Percentiles rank a stretch among this genome's conserved stretches.
Conservation (phyloP, 2,329 filamentous ascomycete genomes). For the Ilyonectria destructans region DNA sequence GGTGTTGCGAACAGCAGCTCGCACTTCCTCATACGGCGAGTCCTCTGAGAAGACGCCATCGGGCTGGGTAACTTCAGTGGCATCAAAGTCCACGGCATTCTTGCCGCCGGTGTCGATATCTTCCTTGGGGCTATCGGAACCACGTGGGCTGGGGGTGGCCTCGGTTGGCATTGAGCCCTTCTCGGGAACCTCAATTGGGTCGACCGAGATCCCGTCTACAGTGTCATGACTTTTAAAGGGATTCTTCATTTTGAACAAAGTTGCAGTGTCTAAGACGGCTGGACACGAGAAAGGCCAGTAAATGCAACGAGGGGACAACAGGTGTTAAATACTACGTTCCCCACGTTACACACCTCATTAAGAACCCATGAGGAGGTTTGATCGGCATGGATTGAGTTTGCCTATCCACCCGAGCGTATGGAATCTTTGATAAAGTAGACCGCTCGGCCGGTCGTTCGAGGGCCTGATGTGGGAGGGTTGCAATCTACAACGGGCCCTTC, state of each 20-base stretch:
- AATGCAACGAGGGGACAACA: background rate
- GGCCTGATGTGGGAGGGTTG: constrained; percentile 12
- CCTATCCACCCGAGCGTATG: background rate
- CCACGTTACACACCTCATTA: background rate
- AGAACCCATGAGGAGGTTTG: constrained; percentile 2
- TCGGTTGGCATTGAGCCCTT: background rate
- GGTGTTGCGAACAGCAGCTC: constrained; percentile 57
- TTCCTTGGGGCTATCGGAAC: background rate
- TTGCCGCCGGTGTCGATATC: constrained; percentile 1
- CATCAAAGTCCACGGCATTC: constrained; percentile 16
- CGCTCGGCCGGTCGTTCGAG: background rate
- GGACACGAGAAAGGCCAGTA: background rate
- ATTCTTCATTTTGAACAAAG: constrained; percentile 27
- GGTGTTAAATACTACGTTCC: constrained; percentile 18
- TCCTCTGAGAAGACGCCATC: constrained; percentile 23
- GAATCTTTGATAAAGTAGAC: background rate
- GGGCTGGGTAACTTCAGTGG: constrained; percentile 23
- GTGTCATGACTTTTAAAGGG: constrained; percentile 11
- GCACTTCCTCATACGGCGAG: constrained; percentile 40
- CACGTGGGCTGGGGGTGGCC: background rate
- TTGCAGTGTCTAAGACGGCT: background rate
- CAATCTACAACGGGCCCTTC: constrained; percentile 18
- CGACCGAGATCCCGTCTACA: constrained; percentile 3
- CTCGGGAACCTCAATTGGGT: constrained; percentile 14
- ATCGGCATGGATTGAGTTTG: background rate